These are phyloP conservation scores for Ascochyta fabae DNA, from an alignment of 2,329 filamentous ascomycete genomes.

Conservation along the genomic window DNA sequence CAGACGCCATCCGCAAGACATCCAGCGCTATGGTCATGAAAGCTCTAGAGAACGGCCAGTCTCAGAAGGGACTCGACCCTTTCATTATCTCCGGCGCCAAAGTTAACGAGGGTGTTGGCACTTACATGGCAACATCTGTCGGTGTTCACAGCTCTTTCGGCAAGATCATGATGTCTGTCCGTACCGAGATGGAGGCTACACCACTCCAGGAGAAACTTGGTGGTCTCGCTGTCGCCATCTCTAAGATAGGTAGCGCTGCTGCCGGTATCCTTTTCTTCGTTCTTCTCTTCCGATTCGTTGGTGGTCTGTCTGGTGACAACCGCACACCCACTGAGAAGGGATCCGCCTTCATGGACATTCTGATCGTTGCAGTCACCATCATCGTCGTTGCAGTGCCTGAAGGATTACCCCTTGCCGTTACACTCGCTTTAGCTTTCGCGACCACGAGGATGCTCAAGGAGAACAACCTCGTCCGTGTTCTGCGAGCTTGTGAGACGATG, in stretches of 20 bases:
- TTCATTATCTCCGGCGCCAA: constrained; percentile 68
- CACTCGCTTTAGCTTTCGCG: constrained; percentile 45
- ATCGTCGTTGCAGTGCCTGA: constrained; percentile 53
- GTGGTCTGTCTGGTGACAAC: constrained; percentile 35
- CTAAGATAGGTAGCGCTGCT: constrained; percentile 56
- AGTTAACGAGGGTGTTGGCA: constrained; percentile 59
- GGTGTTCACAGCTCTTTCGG: constrained; percentile 63
- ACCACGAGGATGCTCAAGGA: constrained; percentile 46
- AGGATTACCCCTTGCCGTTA: constrained; percentile 47
- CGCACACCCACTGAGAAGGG: constrained; percentile 39
- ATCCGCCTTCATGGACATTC: constrained; percentile 49
- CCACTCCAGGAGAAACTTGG: constrained; percentile 63
- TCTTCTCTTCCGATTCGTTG: constrained; percentile 49
- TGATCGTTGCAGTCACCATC: constrained; percentile 53
- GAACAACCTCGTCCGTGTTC: constrained; percentile 44
- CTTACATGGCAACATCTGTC: constrained; percentile 62
- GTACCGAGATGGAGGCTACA: constrained; percentile 60
- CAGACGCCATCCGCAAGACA: constrained; percentile 72
- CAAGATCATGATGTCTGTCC: constrained; percentile 63
- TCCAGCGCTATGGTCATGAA: constrained; percentile 65
- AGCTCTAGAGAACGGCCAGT: constrained; percentile 58
- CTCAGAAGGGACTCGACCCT: constrained; percentile 63
- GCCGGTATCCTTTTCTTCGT: constrained; percentile 49
- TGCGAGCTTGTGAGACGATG: constrained; percentile 47
- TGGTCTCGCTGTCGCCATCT: constrained; percentile 58